Conservation (phyloP, 345 rosid species). For the Eucalyptus cloeziana region DNA sequence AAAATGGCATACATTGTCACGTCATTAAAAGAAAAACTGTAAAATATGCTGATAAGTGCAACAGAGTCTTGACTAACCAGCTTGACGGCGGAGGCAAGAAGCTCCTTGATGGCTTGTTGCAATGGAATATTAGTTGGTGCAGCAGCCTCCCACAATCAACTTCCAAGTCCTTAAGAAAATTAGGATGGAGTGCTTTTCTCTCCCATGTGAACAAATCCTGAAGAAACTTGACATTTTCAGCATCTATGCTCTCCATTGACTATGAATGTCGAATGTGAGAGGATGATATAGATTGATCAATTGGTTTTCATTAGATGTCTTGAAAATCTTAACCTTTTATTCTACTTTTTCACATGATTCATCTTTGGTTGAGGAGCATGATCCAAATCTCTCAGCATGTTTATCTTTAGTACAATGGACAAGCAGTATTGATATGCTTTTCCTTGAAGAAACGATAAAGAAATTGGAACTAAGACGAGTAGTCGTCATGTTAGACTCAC, state of each 20-base stretch:
- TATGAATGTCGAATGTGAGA: neutral
- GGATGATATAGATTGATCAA: neutral
- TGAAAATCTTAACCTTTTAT: constrained; percentile 22
- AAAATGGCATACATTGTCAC: accelerated
- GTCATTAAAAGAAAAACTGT: neutral
- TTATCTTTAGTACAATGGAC: constrained; percentile 24
- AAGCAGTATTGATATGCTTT: constrained; percentile 51
- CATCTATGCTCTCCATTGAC: constrained; percentile 52
- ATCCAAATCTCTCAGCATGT: constrained; percentile 15
- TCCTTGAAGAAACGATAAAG: constrained; percentile 32
- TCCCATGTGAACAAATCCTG: constrained; percentile 49
- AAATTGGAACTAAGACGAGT: neutral
- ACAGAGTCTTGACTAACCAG: constrained; percentile 19
- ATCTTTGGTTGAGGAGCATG: constrained; percentile 13
- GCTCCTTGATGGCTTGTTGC: constrained; percentile 41
- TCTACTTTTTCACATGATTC: constrained; percentile 30
- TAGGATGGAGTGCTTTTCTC: constrained; percentile 23
- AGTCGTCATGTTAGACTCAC: neutral
- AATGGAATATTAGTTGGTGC: constrained; percentile 27
- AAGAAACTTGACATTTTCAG: constrained; percentile 49
- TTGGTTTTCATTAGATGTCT: neutral
- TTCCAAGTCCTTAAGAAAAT: constrained; percentile 36
- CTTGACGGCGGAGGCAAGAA: constrained; percentile 21
- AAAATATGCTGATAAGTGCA: neutral
- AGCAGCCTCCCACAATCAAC: constrained; percentile 19